Percentiles rank a stretch among this genome's conserved stretches.
Evolutionary conservation across 352 stramenopile species (phyloP).

Genomic region (Peronospora farinosa): DNA sequence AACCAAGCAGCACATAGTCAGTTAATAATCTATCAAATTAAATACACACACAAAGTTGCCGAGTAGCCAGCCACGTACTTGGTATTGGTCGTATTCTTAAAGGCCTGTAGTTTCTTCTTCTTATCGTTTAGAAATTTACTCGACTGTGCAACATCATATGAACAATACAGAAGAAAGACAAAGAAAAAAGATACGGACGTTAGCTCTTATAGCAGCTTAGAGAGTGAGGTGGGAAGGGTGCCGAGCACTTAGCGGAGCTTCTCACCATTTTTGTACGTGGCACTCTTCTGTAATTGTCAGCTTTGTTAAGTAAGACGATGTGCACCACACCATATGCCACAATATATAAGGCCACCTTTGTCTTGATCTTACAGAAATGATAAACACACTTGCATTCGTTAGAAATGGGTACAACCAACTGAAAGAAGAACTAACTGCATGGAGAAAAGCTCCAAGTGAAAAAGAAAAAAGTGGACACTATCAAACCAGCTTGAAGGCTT

Average conservation of each 20-base stretch:
- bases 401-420: conserved; percentile 21
- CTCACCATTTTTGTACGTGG: conserved; percentile 25
- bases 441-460: conserved; percentile 37
- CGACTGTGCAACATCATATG: conserved; percentile 14
- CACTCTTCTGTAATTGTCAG: conserved; percentile 13
- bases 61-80: conserved; percentile 30
- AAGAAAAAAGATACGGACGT: background rate
- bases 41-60: background rate
- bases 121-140: conserved; percentile 52
- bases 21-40: background rate
- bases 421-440: conserved; percentile 32
- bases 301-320: background rate
- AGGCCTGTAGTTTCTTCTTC: conserved; percentile 63
- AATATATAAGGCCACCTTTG: too few relatives aligned
- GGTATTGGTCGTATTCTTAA: conserved; percentile 72
- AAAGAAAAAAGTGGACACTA: conserved; percentile 21
- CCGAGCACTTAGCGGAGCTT: background rate
- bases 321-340: background rate
- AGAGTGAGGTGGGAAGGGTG: background rate
- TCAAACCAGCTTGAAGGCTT: conserved; percentile 23
- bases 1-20: background rate
- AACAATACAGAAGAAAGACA: conserved; percentile 15
- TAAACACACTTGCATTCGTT: conserved; percentile 18
- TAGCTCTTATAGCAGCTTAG: conserved; percentile 1
- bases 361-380: too few relatives aligned